A percentile compares a stretch with the other conserved stretches of the same genome.
Evolutionary conservation across 768 basidiomycete species (phyloP).

Genomic region (Russula sp.): DNA sequence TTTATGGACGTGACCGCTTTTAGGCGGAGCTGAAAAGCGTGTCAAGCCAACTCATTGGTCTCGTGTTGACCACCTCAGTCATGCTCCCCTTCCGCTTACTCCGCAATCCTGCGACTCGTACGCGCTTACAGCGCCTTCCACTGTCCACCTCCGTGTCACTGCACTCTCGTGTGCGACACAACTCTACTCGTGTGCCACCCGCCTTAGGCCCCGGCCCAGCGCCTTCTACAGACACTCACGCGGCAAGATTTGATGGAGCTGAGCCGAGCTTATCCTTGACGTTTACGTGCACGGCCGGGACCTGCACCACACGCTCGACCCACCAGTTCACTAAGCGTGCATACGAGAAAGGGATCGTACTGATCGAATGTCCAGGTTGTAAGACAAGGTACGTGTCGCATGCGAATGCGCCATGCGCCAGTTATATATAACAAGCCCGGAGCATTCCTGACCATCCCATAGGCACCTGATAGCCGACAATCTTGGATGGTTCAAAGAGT

Average conservation of each 20-base stretch:
- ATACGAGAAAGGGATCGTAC: conserved; percentile 83
- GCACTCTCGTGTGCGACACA: conserved; percentile 6
- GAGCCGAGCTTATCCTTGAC: conserved; percentile 68
- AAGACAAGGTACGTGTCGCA: conserved; percentile 60
- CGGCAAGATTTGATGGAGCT: conserved; percentile 31
- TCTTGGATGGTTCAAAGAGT: conserved; percentile 87
- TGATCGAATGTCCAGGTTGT: conserved; percentile 88
- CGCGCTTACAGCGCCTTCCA: neutral
- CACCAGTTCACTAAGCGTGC: conserved; percentile 82
- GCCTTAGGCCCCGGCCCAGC: conserved; percentile 6
- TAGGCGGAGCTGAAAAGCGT: conserved; percentile 27
- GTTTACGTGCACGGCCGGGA: conserved; percentile 77
- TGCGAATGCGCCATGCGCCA: no score
- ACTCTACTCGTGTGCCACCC: neutral
- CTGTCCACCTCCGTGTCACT: neutral
- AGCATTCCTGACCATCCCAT: neutral
- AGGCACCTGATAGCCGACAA: conserved; percentile 88
- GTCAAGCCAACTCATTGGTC: no score
- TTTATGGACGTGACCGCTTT: conserved; percentile 24
- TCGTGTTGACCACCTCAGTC: no score
- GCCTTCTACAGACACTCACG: conserved; percentile 3
- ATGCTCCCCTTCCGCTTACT: no score
- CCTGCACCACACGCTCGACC: conserved; percentile 72
- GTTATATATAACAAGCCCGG: neutral
- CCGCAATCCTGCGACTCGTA: neutral